A percentile compares a stretch with the other conserved stretches of the same genome.
Evolutionary conservation across 192 early-diverging fungal species (phyloP).

Genomic region (Coemansia sp.): DNA sequence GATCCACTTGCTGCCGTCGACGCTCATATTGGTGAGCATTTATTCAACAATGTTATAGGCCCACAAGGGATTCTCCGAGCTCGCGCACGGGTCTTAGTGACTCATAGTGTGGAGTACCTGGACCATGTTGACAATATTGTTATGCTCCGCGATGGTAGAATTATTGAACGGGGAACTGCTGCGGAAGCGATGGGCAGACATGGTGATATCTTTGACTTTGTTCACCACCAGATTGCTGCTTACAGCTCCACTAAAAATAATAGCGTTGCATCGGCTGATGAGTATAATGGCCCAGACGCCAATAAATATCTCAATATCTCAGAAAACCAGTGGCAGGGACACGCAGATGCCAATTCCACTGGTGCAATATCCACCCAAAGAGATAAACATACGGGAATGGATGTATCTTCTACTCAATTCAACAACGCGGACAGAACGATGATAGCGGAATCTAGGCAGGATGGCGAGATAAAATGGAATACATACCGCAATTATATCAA

Average conservation of each 20-base stretch:
- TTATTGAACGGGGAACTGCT: conserved; percentile 54
- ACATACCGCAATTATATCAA: conserved; percentile 80
- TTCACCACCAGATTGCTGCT: conserved; percentile 21
- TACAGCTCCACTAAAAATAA: conserved; percentile 2
- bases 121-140: conserved; percentile 46
- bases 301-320: conserved; percentile 24
- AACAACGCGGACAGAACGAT: conserved; percentile 41
- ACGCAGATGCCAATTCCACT: conserved; percentile 47
- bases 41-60: conserved; percentile 55
- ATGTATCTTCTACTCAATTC: conserved; percentile 21
- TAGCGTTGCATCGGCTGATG: conserved; percentile 4
- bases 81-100: conserved; percentile 57
- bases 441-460: conserved; percentile 74
- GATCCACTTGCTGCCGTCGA: conserved; percentile 71
- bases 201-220: conserved; percentile 48
- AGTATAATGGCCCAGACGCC: conserved; percentile 11
- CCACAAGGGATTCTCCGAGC: conserved; percentile 45
- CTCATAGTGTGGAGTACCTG: conserved; percentile 57
- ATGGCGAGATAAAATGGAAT: conserved; percentile 71
- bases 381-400: neutral
- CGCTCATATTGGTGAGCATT: conserved; percentile 57
- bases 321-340: conserved; percentile 29
- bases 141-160: conserved; percentile 50
- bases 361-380: neutral
- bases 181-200: conserved; percentile 34